Base-by-base conservation (phyloP, 1,284 basidiomycete genomes). In the Ustilago trichophora region DNA sequence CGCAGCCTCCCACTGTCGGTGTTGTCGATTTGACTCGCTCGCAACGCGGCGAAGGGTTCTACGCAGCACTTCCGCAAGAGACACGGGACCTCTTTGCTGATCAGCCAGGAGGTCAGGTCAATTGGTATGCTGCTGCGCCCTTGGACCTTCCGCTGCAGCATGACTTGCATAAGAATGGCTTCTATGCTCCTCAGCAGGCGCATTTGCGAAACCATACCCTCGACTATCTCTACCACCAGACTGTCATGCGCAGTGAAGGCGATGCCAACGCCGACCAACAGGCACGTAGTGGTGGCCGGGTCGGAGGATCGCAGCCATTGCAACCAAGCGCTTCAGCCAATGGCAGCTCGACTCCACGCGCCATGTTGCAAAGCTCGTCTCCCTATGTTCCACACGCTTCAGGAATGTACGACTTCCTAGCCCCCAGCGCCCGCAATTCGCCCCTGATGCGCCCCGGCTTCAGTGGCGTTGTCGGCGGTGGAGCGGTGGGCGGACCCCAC, bases 61-160 rank as follows among this genome's bases (percentile, higher is more conserved):
- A 71, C 41, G 45, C 46, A n/a, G 51, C 51, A 12, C 56, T 77
- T 8, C 72, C 75, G 4, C 31, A 45, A 16, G 60, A 67, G 31
- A 75, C 74, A 9, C 45, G 59, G n/a, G 42, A 66, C 4, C 48
- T 74, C 22, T 77, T 77, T 45, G 62, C 53, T 4, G 69, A 63
- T 32, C 72, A 75, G 27, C 54, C 63, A 0, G 65, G 64, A 1
- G 76, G 72, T 11, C 50, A 60, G 19, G 64, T 75, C 21, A 54
- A 63, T 18, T 78, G 76, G 76, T 74, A 74, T 36, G 67, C 75
- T 9, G 75, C 73, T 2, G 54, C 72, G 2, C 76, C 76, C 3
- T 29, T 78, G 15, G 53, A 67, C 19, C 64, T 74, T 13, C 68
- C 68, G 16, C 44, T 58, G 34, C 69, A 74, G 46, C 53, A 72